Evolutionary conservation across 225 moss, liverwort and hornwort species (phyloP).

Genomic region (Polytrichum commune): DNA sequence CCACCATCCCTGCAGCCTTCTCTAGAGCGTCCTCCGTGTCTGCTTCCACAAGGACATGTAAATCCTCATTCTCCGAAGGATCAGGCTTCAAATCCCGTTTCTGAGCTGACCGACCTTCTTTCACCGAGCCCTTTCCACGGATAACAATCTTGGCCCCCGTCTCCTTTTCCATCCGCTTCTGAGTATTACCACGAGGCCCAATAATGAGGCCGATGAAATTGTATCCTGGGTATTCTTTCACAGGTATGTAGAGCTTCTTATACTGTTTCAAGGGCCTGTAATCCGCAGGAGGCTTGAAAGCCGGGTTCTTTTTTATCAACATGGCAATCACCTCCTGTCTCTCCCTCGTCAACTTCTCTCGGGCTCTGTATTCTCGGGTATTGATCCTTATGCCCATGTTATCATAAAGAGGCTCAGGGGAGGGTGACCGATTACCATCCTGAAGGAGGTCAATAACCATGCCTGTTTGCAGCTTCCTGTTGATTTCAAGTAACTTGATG

Average conservation of each 20-base stretch:
- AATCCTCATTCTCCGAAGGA: conserved; percentile 94
- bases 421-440: conserved; percentile 93
- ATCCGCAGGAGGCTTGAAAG: conserved; percentile 98
- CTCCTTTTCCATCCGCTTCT: conserved; percentile 99
- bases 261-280: conserved; percentile 97
- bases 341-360: conserved; percentile 95
- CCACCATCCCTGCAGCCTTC: conserved; percentile 98
- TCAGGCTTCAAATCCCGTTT: conserved; percentile 98
- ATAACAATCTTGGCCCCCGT: conserved; percentile 99
- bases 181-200: conserved; percentile 96
- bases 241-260: conserved; percentile 94
- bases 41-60: conserved; percentile 95
- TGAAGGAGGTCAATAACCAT: conserved; percentile 80
- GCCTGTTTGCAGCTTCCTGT: conserved; percentile 93
- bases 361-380: conserved; percentile 91
- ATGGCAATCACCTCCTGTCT: conserved; percentile 97
- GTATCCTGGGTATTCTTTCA: conserved; percentile 98
- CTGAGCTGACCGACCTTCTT: conserved; percentile 95
- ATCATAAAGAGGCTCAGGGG: conserved; percentile 96
- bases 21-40: conserved; percentile 90
- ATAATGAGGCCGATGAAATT: conserved; percentile 98
- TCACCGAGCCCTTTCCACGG: conserved; percentile 94
- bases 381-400: conserved; percentile 99
- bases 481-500: conserved; percentile 94
- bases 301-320: conserved; percentile 99